These are phyloP conservation scores for Linnemannia schmuckeri DNA, from an alignment of 192 early-diverging fungal species.

Conservation along the genomic window DNA sequence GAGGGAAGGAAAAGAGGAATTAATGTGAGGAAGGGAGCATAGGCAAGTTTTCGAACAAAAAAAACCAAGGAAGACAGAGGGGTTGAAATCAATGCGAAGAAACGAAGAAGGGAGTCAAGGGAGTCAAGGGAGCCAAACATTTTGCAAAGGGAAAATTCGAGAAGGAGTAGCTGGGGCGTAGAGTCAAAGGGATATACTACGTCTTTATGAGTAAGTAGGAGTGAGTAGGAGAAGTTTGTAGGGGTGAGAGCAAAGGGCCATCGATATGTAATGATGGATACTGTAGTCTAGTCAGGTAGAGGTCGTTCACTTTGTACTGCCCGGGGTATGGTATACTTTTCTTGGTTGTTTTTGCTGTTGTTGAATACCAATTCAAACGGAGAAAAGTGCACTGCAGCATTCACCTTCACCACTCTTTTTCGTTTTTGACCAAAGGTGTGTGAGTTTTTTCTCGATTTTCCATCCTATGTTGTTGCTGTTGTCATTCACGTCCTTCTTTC, in stretches of 20 bases:
- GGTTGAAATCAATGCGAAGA: neutral
- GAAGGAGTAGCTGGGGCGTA: neutral
- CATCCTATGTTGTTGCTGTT: neutral
- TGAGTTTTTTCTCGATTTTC: neutral
- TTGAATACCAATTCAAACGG: no score
- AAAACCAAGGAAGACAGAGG: neutral
- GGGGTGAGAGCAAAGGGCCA: neutral
- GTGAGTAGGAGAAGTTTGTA: neutral
- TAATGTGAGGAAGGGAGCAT: neutral
- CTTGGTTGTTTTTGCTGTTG: no score
- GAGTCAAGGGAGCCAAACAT: slow-evolving; percentile 1
- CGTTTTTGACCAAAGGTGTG: no score
- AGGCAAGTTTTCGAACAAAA: slow-evolving; percentile 8
- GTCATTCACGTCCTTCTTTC: neutral
- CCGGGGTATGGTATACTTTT: no score
- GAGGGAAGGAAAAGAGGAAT: neutral
- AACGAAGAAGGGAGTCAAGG: neutral
- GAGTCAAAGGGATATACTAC: neutral
- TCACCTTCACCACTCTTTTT: no score
- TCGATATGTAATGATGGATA: neutral
- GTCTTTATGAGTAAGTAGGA: neutral
- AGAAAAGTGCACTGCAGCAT: no score
- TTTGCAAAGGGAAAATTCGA: neutral
- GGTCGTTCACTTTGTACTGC: no score
- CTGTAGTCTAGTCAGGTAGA: no score